Percentiles rank a stretch among this genome's conserved stretches.
These are phyloP conservation scores for Diaporthe citriasiana DNA, from an alignment of 2,329 filamentous ascomycete genomes.

Conservation along the genomic window DNA sequence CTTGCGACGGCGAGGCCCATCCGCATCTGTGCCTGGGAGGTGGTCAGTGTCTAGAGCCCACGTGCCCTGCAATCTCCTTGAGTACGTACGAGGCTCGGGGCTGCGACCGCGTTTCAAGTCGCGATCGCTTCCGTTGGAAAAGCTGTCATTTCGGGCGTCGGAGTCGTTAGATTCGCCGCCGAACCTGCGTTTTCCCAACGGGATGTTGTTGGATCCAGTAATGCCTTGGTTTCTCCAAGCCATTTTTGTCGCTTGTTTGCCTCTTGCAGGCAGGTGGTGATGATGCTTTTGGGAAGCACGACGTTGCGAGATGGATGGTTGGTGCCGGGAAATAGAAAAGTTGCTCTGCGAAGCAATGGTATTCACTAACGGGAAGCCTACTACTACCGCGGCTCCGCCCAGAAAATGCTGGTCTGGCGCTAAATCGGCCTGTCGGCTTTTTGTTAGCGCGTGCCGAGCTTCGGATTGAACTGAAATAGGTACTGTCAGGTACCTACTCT, in stretches of 20 bases:
- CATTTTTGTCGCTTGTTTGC: slow-evolving; percentile 58
- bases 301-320: slow-evolving; percentile 5
- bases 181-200: slow-evolving; percentile 88
- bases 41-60: slow-evolving; percentile 39
- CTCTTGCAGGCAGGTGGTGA: slow-evolving; percentile 3
- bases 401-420: slow-evolving; percentile 7
- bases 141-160: slow-evolving; percentile 44
- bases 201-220: slow-evolving; percentile 98
- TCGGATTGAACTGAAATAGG: too few species aligned
- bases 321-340: slow-evolving; percentile 27
- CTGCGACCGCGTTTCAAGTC: slow-evolving; percentile 91
- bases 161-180: slow-evolving; percentile 64
- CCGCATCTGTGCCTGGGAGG: slow-evolving; percentile 66
- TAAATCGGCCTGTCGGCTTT: slow-evolving; percentile 6
- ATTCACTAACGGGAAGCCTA: not conserved
- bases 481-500: not conserved
- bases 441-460: slow-evolving; percentile 30
- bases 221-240: slow-evolving; percentile 84
- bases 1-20: slow-evolving; percentile 91
- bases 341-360: slow-evolving; percentile 20
- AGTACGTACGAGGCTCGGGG: slow-evolving; percentile 79
- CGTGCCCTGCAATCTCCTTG: not conserved
- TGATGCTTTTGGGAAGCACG: slow-evolving; percentile 29
- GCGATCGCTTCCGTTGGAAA: slow-evolving; percentile 53
- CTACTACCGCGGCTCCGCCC: not conserved